Conservation (phyloP, 345 rosid species). For the Camelina sativa region DNA sequence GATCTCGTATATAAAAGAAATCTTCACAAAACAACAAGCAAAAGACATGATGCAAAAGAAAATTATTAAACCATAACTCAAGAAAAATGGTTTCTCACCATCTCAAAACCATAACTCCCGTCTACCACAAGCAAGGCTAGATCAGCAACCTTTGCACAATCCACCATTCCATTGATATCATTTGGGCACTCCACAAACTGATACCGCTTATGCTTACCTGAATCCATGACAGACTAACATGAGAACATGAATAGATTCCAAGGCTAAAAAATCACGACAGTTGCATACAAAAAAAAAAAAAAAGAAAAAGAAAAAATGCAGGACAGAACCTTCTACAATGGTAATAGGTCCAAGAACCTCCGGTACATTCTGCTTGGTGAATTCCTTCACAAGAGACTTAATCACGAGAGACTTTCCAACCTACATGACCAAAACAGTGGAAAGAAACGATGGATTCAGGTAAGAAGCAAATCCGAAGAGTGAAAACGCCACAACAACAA, state of each 20-base stretch:
- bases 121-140: conserved; percentile 84
- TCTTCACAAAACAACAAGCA: neutral
- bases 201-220: conserved; percentile 78
- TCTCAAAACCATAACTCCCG: conserved; percentile 98
- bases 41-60: conserved; percentile 15
- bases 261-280: conserved; percentile 12
- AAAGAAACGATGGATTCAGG: too few species aligned
- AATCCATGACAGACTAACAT: conserved; percentile 35
- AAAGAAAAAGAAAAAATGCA: conserved; percentile 11
- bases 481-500: neutral
- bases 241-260: conserved; percentile 29
- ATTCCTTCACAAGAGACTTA: conserved; percentile 79
- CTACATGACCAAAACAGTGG: conserved; percentile 45
- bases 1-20: neutral
- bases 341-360: conserved; percentile 93
- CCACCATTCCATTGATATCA: conserved; percentile 96
- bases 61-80: neutral
- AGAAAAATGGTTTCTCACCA: conserved; percentile 55
- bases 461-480: neutral
- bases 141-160: conserved; percentile 92
- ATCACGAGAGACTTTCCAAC: conserved; percentile 93
- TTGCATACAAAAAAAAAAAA: neutral
- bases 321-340: conserved; percentile 70
- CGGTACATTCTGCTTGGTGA: conserved; percentile 74
- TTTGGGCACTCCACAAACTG: conserved; percentile 98